A percentile compares a stretch with the other conserved stretches of the same genome.
Conservation (phyloP, 2,329 filamentous ascomycete species). For the Nigrospora osmanthi region DNA sequence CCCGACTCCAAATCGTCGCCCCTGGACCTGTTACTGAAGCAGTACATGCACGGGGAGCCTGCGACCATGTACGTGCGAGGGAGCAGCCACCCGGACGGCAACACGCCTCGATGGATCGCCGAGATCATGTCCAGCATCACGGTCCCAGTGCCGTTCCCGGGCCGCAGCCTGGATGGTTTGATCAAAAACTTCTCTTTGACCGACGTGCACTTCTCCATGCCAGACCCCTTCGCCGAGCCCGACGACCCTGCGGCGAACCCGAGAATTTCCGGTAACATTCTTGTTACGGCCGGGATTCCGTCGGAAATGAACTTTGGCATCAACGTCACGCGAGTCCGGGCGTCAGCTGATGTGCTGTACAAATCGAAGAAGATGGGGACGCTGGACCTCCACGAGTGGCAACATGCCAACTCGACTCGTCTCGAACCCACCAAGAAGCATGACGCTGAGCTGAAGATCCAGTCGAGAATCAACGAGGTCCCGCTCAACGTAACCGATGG, state of each 20-base stretch:
- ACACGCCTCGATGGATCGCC: conserved; percentile 75
- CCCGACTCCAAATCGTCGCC: conserved; percentile 74
- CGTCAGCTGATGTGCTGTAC: conserved; percentile 76
- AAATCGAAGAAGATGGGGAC: conserved; percentile 69
- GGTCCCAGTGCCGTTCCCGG: conserved; percentile 77
- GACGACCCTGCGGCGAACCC: conserved; percentile 66
- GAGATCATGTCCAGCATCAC: conserved; percentile 75
- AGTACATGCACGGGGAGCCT: conserved; percentile 73
- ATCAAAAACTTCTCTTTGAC: conserved; percentile 83
- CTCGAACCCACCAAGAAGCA: conserved; percentile 48
- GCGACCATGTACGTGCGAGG: conserved; percentile 80
- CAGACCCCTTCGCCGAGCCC: conserved; percentile 71
- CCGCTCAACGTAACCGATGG: conserved; percentile 78
- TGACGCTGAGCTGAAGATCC: conserved; percentile 60
- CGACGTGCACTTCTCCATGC: conserved; percentile 79
- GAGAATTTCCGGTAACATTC: conserved; percentile 73
- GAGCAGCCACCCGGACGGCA: conserved; percentile 54
- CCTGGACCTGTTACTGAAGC: conserved; percentile 70
- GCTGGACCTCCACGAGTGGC: conserved; percentile 75
- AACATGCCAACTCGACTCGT: conserved; percentile 72
- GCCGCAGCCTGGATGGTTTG: conserved; percentile 70
- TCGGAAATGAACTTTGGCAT: conserved; percentile 82
- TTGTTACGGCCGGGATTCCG: conserved; percentile 71
- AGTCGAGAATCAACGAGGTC: conserved; percentile 68
- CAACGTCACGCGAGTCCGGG: conserved; percentile 67